phyloP scores from a whole-genome alignment of 148 eudicot genomes.

The Cornus kousa region DNA sequence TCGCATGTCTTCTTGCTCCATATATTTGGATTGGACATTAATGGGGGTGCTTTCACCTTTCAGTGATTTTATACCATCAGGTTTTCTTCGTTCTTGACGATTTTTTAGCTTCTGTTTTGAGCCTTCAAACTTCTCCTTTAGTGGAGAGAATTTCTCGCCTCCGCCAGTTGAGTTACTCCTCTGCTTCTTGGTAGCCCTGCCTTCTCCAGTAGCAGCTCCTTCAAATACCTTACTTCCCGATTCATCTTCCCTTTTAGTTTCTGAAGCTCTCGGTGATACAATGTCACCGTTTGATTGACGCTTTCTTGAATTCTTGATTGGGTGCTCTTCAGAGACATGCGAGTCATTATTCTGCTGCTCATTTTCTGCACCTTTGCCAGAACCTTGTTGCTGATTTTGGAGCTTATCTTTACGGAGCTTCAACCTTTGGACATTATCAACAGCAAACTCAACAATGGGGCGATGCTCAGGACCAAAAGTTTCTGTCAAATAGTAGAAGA shows the following conservation, averaged over 20 bases:
- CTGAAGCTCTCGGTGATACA: constrained; percentile 20
- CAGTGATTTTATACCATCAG: constrained; percentile 5
- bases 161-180: constrained; percentile 13
- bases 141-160: constrained; percentile 16
- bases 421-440: constrained; percentile 77
- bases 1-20: constrained; percentile 7
- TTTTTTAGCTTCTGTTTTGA: constrained; percentile 5
- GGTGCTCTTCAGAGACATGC: constrained; percentile 18
- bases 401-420: constrained; percentile 59
- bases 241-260: constrained; percentile 19
- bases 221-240: constrained; percentile 11
- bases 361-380: constrained; percentile 13
- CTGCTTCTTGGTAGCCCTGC: constrained; percentile 28
- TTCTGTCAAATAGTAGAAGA: constrained; percentile 35
- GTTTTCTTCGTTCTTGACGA: constrained; percentile 23
- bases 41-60: constrained; percentile 10
- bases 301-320: constrained; percentile 40
- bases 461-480: constrained; percentile 84
- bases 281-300: constrained; percentile 41
- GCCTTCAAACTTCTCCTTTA: constrained; percentile 10
- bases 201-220: constrained; percentile 23
- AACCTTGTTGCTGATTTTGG: constrained; percentile 32
- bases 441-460: constrained; percentile 95
- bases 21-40: constrained; percentile 13
- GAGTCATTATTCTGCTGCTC: constrained; percentile 27